Conservation (phyloP, 2,329 filamentous ascomycete species). For the Fusarium luffae region DNA sequence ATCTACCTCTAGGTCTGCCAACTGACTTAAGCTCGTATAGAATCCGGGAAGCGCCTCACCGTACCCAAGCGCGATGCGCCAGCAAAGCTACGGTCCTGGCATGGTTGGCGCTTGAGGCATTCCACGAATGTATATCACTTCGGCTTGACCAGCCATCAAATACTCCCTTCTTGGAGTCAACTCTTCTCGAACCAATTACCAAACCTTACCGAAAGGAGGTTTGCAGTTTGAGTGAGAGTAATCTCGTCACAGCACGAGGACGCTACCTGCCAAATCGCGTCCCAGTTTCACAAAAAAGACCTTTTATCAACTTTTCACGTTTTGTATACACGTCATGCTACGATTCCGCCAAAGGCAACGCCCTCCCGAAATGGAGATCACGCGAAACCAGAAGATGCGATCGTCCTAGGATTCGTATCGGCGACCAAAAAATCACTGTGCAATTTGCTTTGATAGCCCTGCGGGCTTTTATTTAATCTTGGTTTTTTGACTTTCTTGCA, state of each 20-base stretch:
- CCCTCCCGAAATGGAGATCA: conserved; percentile 21
- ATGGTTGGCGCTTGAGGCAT: conserved; percentile 65
- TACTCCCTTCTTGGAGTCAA: conserved; percentile 7
- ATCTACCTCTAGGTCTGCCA: conserved; percentile 38
- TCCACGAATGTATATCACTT: not conserved
- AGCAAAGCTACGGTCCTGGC: conserved; percentile 67
- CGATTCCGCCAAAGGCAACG: conserved; percentile 43
- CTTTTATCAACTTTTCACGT: conserved; percentile 35
- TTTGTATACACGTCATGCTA: conserved; percentile 47
- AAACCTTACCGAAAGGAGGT: conserved; percentile 26
- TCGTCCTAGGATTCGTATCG: conserved; percentile 23
- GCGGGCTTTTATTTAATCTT: conserved; percentile 36
- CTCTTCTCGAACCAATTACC: conserved; percentile 12
- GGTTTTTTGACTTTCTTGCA: conserved; percentile 36
- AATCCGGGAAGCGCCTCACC: conserved; percentile 58
- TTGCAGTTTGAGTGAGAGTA: conserved; percentile 10
- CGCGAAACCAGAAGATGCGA: conserved; percentile 24
- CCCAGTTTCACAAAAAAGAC: conserved; percentile 21
- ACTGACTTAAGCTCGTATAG: conserved; percentile 58
- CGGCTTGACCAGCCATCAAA: not conserved
- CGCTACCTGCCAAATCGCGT: conserved; percentile 16
- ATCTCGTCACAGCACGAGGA: conserved; percentile 6
- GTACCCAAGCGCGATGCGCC: conserved; percentile 58
- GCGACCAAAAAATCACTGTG: conserved; percentile 36
- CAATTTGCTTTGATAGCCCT: conserved; percentile 32